phyloP scores from a whole-genome alignment of 345 rosid genomes.

The Brassica cretica region DNA sequence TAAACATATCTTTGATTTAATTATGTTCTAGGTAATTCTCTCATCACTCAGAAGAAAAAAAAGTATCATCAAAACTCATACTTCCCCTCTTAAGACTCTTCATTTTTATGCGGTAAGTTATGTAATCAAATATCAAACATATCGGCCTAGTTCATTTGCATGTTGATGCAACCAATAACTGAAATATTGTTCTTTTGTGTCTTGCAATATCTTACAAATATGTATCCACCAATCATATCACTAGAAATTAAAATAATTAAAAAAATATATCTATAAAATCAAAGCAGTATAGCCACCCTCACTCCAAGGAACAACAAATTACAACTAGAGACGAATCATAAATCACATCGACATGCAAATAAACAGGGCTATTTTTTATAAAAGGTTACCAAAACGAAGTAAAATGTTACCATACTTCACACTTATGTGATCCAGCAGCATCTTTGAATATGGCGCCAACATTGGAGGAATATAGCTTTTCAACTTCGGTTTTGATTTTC shows the following conservation, averaged over 20 bases:
- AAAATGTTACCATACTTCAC: not conserved
- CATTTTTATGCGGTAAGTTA: not conserved
- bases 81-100: not conserved
- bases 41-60: not conserved
- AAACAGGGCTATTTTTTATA: not conserved
- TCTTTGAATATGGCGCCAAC: too few species aligned
- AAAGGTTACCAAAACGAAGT: not conserved
- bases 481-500: too few species aligned
- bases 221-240: not conserved
- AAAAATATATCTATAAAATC: not conserved
- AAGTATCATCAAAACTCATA: not conserved
- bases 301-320: too few species aligned
- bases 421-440: too few species aligned
- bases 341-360: not conserved
- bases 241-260: not conserved
- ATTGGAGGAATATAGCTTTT: too few species aligned
- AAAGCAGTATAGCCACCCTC: not conserved
- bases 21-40: not conserved
- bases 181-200: not conserved
- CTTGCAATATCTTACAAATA: not conserved
- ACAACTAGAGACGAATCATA: not conserved
- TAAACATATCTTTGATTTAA: not conserved
- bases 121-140: not conserved
- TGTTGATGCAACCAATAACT: not conserved
- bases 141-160: not conserved